Conservation (phyloP, 2,329 filamentous ascomycete genomes). For the Pseudocercospora fijiensis region DNA sequence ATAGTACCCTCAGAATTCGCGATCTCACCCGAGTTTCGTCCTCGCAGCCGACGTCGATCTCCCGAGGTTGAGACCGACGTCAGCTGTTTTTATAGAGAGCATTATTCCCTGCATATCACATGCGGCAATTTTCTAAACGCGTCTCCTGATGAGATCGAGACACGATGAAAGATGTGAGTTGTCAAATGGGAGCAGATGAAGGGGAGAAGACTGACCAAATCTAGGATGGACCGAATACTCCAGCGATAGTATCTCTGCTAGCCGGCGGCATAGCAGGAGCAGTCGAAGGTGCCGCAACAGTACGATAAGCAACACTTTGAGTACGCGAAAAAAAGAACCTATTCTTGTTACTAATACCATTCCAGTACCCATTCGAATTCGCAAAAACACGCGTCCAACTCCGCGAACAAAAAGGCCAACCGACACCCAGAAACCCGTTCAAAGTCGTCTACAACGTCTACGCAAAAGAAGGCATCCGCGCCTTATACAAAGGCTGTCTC, state of each 20-base stretch:
- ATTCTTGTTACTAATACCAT: not conserved
- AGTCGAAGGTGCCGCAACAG: constrained; percentile 37
- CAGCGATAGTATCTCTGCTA: constrained; percentile 38
- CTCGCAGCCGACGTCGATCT: not conserved
- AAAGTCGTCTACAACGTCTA: constrained; percentile 57
- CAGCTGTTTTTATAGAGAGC: not conserved
- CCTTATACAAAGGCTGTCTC: constrained; percentile 64
- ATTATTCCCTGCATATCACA: not conserved
- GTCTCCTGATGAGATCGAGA: not conserved
- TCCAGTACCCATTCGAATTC: constrained; percentile 63
- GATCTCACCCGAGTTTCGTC: not conserved
- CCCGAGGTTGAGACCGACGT: constrained; percentile 2
- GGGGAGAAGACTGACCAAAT: too few species aligned
- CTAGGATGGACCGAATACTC: constrained; percentile 29
- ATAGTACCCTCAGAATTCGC: not conserved
- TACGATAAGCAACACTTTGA: constrained; percentile 15
- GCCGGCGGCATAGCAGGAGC: constrained; percentile 41
- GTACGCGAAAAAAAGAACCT: not conserved
- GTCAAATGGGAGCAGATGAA: not conserved
- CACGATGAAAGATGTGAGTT: constrained; percentile 24
- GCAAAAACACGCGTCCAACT: constrained; percentile 65
- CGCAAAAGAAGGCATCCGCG: constrained; percentile 55
- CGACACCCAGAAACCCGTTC: constrained; percentile 58
- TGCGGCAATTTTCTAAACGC: not conserved
- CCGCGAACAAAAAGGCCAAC: constrained; percentile 45